These are phyloP conservation scores for Otatea glauca DNA, from an alignment of 176 grass and related monocot genomes.

Conservation along the genomic window DNA sequence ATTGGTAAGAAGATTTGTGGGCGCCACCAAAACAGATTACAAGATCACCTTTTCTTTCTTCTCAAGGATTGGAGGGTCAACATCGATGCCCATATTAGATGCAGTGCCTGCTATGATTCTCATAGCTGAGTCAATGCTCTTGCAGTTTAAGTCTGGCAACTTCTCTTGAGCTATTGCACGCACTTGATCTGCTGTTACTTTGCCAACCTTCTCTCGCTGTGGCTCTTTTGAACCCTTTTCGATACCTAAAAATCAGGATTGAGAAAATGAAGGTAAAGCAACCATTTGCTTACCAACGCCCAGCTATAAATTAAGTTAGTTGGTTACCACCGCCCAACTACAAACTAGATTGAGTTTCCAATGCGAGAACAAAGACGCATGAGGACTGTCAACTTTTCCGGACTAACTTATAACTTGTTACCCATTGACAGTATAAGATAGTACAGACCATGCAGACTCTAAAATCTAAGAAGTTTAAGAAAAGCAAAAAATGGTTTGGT, in stretches of 20 bases:
- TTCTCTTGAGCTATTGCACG: slow-evolving; percentile 82
- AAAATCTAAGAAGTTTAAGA: not conserved
- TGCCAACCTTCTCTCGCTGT: slow-evolving; percentile 72
- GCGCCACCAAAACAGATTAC: slow-evolving; percentile 43
- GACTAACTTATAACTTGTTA: not conserved
- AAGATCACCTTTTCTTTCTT: slow-evolving; percentile 71
- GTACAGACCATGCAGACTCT: not conserved
- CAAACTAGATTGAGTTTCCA: slow-evolving; percentile 2
- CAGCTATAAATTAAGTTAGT: not conserved
- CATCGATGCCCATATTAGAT: slow-evolving; percentile 90
- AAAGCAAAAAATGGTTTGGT: not conserved
- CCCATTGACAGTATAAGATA: not conserved
- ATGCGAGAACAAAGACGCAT: not conserved
- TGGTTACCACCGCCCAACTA: not conserved
- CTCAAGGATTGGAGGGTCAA: slow-evolving; percentile 76
- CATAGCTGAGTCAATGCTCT: slow-evolving; percentile 87
- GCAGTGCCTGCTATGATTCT: slow-evolving; percentile 90
- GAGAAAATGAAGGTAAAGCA: slow-evolving; percentile 30
- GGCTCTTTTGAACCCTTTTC: slow-evolving; percentile 87
- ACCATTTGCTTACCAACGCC: not conserved
- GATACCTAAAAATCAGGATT: slow-evolving; percentile 56
- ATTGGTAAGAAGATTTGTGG: slow-evolving; percentile 1
- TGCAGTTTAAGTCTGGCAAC: slow-evolving; percentile 91
- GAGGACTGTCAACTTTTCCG: not conserved
- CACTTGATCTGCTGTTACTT: slow-evolving; percentile 78